Conservation (phyloP, 352 stramenopile species). For the Bremia lactucae region DNA sequence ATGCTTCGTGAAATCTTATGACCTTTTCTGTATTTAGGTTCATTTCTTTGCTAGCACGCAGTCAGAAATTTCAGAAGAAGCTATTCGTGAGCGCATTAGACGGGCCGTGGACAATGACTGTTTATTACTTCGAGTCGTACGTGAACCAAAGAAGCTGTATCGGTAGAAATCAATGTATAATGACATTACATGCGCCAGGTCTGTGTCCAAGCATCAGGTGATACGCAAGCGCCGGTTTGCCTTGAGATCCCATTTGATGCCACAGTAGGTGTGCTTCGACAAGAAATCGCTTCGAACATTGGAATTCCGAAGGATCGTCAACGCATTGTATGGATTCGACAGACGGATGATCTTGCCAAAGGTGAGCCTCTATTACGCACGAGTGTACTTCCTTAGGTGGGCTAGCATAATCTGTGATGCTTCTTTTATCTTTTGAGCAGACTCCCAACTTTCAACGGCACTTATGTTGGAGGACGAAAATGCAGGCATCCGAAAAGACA, state of each 20-base stretch:
- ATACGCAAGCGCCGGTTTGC: constrained; percentile 66
- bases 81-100: constrained; percentile 72
- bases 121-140: constrained; percentile 77
- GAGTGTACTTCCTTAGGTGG: neutral
- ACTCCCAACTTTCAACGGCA: constrained; percentile 57
- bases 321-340: constrained; percentile 84
- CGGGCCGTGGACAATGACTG: constrained; percentile 79
- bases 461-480: constrained; percentile 61
- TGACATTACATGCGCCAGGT: constrained; percentile 26
- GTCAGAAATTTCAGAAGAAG: constrained; percentile 76
- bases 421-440: constrained; percentile 17
- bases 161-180: constrained; percentile 2
- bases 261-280: constrained; percentile 54
- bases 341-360: constrained; percentile 76
- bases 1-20: too few relatives aligned
- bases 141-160: constrained; percentile 1
- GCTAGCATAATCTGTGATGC: neutral
- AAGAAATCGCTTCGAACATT: constrained; percentile 72
- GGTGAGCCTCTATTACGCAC: constrained; percentile 28
- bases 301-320: constrained; percentile 73
- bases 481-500: constrained; percentile 63
- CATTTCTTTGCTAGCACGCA: constrained; percentile 77
- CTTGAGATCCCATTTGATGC: constrained; percentile 76
- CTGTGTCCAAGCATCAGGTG: constrained; percentile 73
- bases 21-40: too few relatives aligned